Percentiles rank a stretch among this genome's conserved stretches.
Evolutionary conservation across 805 yeast species (phyloP).

Genomic region (Sungouiella blattae): DNA sequence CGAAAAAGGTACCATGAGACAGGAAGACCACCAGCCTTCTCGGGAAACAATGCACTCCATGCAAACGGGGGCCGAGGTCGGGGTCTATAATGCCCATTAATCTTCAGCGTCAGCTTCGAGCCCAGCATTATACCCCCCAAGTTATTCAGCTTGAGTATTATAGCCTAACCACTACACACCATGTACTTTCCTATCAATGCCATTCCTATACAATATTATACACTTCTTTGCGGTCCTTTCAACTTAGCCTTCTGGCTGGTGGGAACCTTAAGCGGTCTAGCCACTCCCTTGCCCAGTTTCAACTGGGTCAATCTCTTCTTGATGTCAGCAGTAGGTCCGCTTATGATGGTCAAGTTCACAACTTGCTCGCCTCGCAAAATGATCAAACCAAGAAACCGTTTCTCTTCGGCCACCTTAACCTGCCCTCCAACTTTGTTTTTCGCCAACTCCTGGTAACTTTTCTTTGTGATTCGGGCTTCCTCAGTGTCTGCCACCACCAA

Average conservation of each 20-base stretch:
- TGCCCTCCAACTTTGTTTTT: slow-evolving; percentile 20
- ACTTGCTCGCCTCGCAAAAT: slow-evolving; percentile 88
- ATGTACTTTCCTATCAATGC: too few relatives aligned
- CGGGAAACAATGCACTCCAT: too few relatives aligned
- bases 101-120: too few relatives aligned
- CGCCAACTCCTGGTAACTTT: slow-evolving; percentile 41
- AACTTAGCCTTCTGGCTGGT: slow-evolving; percentile 24
- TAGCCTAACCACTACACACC: too few relatives aligned
- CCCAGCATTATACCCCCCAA: too few relatives aligned
- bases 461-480: slow-evolving; percentile 74
- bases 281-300: slow-evolving; percentile 21
- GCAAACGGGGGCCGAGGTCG: too few relatives aligned
- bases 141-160: too few relatives aligned
- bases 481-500: slow-evolving; percentile 79
- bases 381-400: slow-evolving; percentile 73
- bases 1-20: too few relatives aligned
- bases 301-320: slow-evolving; percentile 26
- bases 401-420: slow-evolving; percentile 54
- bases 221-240: slow-evolving; percentile 21
- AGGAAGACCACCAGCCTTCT: too few relatives aligned
- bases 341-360: slow-evolving; percentile 65
- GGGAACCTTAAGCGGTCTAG: slow-evolving; percentile 35
- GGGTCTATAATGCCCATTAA: too few relatives aligned
- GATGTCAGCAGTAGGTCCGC: slow-evolving; percentile 49
- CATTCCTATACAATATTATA: too few relatives aligned